phyloP scores from a whole-genome alignment of 164 flowering plant genomes.

The Vitis vinifera region ASM3070453v1 NC_081812.1:11335501-11336000 shows the following conservation, averaged over 20 bases:
- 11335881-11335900: conserved; percentile 89
- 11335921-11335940: conserved; percentile 82
- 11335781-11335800: background rate
- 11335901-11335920: conserved; percentile 89
- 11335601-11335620: conserved; percentile 99
- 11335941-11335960: conserved; percentile 62
- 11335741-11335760: conserved; percentile 19
- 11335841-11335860: conserved; percentile 92
- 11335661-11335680: conserved; percentile 92
- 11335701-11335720: conserved; percentile 80
- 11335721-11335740: conserved; percentile 92
- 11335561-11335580: background rate
- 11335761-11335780: background rate
- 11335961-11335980: conserved; percentile 84
- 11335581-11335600: conserved; percentile 57
- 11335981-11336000: background rate
- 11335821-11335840: conserved; percentile 16
- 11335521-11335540: too few species aligned
- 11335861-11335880: conserved; percentile 93
- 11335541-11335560: background rate
- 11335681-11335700: conserved; percentile 78
- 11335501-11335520: background rate
- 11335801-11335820: background rate
- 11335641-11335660: conserved; percentile 77
- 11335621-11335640: conserved; percentile 81